These are phyloP conservation scores for Annulohypoxylon truncatum DNA, from an alignment of 2,329 filamentous ascomycete genomes.

Conservation along the genomic window DNA sequence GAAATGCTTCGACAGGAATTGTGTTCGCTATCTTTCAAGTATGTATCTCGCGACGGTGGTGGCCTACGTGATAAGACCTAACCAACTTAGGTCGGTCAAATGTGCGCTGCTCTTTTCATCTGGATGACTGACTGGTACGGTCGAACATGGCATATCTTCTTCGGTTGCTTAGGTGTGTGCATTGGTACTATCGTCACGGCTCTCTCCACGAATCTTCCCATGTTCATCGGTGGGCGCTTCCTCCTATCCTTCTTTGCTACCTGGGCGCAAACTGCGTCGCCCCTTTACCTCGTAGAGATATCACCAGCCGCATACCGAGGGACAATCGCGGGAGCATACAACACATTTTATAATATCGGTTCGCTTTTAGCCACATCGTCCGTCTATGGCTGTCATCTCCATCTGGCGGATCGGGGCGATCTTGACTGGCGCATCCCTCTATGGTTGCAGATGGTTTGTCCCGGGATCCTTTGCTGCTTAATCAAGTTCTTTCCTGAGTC, in stretches of 20 bases:
- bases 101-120: slow-evolving; percentile 56
- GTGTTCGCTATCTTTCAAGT: slow-evolving; percentile 58
- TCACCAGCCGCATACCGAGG: slow-evolving; percentile 69
- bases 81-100: slow-evolving; percentile 54
- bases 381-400: slow-evolving; percentile 49
- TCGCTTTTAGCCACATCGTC: slow-evolving; percentile 50
- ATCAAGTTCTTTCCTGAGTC: slow-evolving; percentile 53
- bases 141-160: slow-evolving; percentile 56
- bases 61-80: not conserved
- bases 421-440: slow-evolving; percentile 52
- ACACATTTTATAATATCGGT: slow-evolving; percentile 56
- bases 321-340: slow-evolving; percentile 66
- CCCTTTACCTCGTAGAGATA: slow-evolving; percentile 70
- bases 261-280: slow-evolving; percentile 66
- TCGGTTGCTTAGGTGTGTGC: slow-evolving; percentile 61
- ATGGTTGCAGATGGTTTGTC: slow-evolving; percentile 52
- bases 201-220: slow-evolving; percentile 55
- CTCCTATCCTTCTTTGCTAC: slow-evolving; percentile 65
- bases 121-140: slow-evolving; percentile 60
- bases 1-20: slow-evolving; percentile 56
- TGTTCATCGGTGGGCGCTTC: slow-evolving; percentile 65
- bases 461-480: slow-evolving; percentile 46
- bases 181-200: slow-evolving; percentile 63
- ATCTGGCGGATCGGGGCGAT: slow-evolving; percentile 44
- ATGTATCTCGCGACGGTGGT: not conserved